These are phyloP conservation scores for Cladorrhinum sp. DNA, from an alignment of 2,329 filamentous ascomycete species.

Conservation along the genomic window DNA sequence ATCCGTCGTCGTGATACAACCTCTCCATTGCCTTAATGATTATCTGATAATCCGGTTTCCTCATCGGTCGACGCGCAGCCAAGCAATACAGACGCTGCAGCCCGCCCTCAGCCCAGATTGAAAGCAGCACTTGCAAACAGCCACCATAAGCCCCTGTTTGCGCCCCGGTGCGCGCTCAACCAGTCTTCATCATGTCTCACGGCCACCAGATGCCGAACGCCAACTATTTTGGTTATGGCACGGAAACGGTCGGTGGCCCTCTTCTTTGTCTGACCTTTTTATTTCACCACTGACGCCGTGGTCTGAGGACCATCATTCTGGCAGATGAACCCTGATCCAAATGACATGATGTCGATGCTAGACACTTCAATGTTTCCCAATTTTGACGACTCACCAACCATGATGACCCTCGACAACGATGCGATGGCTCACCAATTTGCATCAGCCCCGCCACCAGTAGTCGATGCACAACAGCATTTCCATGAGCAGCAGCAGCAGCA, in stretches of 20 bases:
- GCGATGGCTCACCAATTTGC: constrained; percentile 31
- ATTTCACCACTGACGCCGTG: constrained; percentile 20
- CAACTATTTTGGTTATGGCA: constrained; percentile 21
- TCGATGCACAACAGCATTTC: neutral
- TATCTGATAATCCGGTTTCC: constrained; percentile 4
- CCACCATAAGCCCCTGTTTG: constrained; percentile 3
- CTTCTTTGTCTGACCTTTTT: constrained; percentile 16
- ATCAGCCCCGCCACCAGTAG: neutral
- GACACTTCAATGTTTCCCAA: constrained; percentile 40
- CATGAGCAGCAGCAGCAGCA: neutral
- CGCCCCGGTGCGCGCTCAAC: neutral
- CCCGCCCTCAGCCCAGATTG: neutral
- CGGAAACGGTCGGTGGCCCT: constrained; percentile 10
- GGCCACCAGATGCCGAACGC: constrained; percentile 12
- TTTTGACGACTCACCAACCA: constrained; percentile 31
- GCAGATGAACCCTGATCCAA: constrained; percentile 31
- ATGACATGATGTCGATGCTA: constrained; percentile 44
- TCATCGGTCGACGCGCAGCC: constrained; percentile 11
- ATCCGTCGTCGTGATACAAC: constrained; percentile 11
- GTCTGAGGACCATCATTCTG: neutral
- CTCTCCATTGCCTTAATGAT: neutral
- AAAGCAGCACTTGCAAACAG: neutral
- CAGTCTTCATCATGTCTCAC: constrained; percentile 24
- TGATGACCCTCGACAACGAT: constrained; percentile 44
- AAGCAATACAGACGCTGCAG: constrained; percentile 1